phyloP scores from a whole-genome alignment of 2,329 filamentous ascomycete genomes.

The Ascochyta clinopodiicola region DNA sequence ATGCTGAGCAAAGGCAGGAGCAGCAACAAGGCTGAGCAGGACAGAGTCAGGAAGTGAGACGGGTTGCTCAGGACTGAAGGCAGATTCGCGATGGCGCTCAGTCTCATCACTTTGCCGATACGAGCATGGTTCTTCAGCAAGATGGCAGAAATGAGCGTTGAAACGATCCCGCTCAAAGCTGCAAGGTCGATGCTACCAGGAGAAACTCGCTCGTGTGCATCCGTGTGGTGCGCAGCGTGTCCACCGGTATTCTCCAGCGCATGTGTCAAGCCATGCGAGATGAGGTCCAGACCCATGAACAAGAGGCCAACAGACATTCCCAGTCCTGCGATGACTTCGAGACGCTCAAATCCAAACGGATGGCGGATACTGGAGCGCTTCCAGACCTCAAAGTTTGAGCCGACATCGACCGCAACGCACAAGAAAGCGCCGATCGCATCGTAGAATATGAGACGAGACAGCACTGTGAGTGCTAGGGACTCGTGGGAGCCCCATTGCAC shows the following conservation, averaged over 20 bases:
- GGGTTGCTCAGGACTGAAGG: constrained; percentile 92
- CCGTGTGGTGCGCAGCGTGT: constrained; percentile 76
- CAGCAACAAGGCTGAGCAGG: constrained; percentile 80
- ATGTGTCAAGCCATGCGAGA: constrained; percentile 93
- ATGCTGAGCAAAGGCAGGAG: constrained; percentile 82
- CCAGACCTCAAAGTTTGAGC: constrained; percentile 98
- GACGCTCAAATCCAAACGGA: constrained; percentile 89
- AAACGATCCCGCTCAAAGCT: constrained; percentile 78
- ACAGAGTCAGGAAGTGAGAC: constrained; percentile 91
- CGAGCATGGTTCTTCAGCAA: constrained; percentile 88
- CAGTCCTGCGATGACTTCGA: constrained; percentile 93
- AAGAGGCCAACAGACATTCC: constrained; percentile 94
- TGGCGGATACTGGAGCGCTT: constrained; percentile 89
- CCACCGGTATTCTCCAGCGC: constrained; percentile 76
- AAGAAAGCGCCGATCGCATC: constrained; percentile 91
- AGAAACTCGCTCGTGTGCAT: constrained; percentile 70
- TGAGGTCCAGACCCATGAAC: constrained; percentile 96
- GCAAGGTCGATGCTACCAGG: constrained; percentile 82
- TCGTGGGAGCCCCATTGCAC: constrained; percentile 86
- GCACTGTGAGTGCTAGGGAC: constrained; percentile 86
- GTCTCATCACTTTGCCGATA: constrained; percentile 89
- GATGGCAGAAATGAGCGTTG: constrained; percentile 85
- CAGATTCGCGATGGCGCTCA: constrained; percentile 80
- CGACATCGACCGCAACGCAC: constrained; percentile 89
- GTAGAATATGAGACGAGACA: constrained; percentile 93